Base-by-base conservation (phyloP, 192 early-diverging fungal genomes). In the Mortierella hygrophila region DNA sequence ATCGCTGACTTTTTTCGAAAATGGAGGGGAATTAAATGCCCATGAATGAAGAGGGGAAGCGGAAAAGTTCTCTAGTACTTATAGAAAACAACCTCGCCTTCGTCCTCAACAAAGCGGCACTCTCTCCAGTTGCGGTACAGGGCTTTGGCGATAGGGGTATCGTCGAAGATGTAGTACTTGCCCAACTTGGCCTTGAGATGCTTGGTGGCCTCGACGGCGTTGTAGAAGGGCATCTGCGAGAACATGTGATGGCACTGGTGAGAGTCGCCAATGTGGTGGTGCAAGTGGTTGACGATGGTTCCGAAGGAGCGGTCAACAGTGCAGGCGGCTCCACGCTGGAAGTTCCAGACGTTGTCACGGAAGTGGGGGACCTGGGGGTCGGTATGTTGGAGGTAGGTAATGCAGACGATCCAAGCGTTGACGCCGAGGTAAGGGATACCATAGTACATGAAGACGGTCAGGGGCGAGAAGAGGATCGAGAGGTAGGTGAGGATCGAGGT, bases 191-290 rank as follows among this genome's bases (percentile, higher is more conserved):
- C 92, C 88, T 95, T 94, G 63, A 98, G 81, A 63, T 95, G 92
- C 72, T 85, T 87, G 44, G 98, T 99, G 10, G 98, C 98, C 89
- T 97, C 96, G 54, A 89, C 81, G 21, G 94, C 98, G 78, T 99
- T 91, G 91, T 99, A 99, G 89, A 97, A 96, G 26, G 98, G 98
- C 97, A 99, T 99, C 29, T 93, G 96, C 7, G 95, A 96, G 90
- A 98, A 99, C 77, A 97, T 86, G 87, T 99, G 98, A 83, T 99
- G 98, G 11, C 94, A 96, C 60, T 98, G 97, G 81, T 99, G 97
- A 8, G 96, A 96, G 88, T 98, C 96, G 54, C 94, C 90, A 80
- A 97, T 97, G 87, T 93, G 91, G 83, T 94, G 94, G 82, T 95
- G 89, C 82, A 96, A 93, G 82, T 92, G 87, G 82, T 92, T 83